These are phyloP conservation scores for Pleurotus sapidus DNA, from an alignment of 768 basidiomycete genomes.

Conservation along the genomic window DNA sequence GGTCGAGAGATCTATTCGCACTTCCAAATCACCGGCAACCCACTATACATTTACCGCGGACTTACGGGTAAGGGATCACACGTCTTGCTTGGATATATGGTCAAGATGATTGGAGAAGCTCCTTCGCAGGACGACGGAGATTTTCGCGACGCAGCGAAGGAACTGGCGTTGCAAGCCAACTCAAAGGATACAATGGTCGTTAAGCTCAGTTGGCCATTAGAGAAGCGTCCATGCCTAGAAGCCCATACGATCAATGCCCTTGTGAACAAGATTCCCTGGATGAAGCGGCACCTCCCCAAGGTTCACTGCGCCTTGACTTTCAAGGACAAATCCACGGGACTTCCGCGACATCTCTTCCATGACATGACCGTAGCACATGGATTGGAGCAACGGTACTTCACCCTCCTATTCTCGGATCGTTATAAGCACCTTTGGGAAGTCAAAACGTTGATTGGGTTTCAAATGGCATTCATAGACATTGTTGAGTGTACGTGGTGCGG, in stretches of 20 bases:
- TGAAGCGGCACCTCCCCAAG: slow-evolving; percentile 13
- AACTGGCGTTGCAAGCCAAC: not conserved
- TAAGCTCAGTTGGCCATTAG: slow-evolving; percentile 16
- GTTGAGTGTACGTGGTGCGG: slow-evolving; percentile 22
- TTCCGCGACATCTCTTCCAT: too few relatives aligned
- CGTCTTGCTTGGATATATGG: slow-evolving; percentile 8
- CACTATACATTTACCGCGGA: slow-evolving; percentile 9
- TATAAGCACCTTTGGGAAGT: slow-evolving; percentile 21
- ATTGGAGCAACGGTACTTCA: slow-evolving; percentile 13
- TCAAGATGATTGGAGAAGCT: not conserved
- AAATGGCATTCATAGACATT: slow-evolving; percentile 23
- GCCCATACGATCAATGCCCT: slow-evolving; percentile 6
- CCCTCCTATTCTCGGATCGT: slow-evolving; percentile 13
- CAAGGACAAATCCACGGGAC: slow-evolving; percentile 5
- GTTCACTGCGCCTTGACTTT: not conserved
- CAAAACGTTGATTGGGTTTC: slow-evolving; percentile 19
- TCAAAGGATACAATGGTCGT: not conserved
- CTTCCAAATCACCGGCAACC: not conserved
- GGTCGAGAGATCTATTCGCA: not conserved
- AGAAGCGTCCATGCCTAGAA: slow-evolving; percentile 8
- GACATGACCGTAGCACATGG: not conserved
- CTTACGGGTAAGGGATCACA: slow-evolving; percentile 16
- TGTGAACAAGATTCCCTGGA: slow-evolving; percentile 7
- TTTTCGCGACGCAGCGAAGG: not conserved
- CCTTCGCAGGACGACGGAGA: too few relatives aligned